Base-by-base conservation (phyloP, 2,329 filamentous ascomycete species). In the Colletotrichum musae region DNA sequence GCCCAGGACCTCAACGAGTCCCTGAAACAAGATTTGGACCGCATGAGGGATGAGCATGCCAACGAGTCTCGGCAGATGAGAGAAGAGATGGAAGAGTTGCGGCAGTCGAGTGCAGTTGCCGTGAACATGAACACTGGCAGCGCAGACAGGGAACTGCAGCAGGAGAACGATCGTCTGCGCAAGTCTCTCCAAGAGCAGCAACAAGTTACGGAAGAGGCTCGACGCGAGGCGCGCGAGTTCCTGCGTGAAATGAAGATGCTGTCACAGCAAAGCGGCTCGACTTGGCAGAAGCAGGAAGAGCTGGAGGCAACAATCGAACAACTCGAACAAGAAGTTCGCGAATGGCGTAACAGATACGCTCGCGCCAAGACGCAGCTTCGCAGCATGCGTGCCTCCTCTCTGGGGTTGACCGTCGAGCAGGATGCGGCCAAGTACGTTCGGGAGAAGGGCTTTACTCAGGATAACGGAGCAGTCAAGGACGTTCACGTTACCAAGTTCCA, bases 401-500 rank as follows among this genome's bases (percentile, higher is more conserved):
- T 93, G 70, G 94, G 93, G 13, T 83, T 97, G 51, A 84, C 87
- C 7, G 82, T 91, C 51, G 89, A 92, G 7, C 88, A 92, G 70
- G 91, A 95, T 73, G 90, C 91, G n/a, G 89, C 88, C 58, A 89
- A 87, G 72, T 88, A 91, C 71, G 81, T 91, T 48, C 88, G 88
- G 58, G 90, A 93, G 60, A 88, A 88, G 75, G 89, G 87, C 28
- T 91, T 96, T 72, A 87, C 89, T 24, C 87, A 92, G 45, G 88
- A 91, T 13, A 88, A 91, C 68, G 96, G 96, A 6, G 80, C 96
- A 24, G 90, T 99, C 74, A 95, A 93, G 81, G 96, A 98, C 80
- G 88, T 98, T 13, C 93, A 98, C 78, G 90, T 99, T 73, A 98
- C 95, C 58, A 95, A 94, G 76, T 98, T 97, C 83, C 96, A 99